These are phyloP conservation scores for Priceomyces fermenticarens DNA, from an alignment of 805 yeast species.

Conservation along the genomic window DNA sequence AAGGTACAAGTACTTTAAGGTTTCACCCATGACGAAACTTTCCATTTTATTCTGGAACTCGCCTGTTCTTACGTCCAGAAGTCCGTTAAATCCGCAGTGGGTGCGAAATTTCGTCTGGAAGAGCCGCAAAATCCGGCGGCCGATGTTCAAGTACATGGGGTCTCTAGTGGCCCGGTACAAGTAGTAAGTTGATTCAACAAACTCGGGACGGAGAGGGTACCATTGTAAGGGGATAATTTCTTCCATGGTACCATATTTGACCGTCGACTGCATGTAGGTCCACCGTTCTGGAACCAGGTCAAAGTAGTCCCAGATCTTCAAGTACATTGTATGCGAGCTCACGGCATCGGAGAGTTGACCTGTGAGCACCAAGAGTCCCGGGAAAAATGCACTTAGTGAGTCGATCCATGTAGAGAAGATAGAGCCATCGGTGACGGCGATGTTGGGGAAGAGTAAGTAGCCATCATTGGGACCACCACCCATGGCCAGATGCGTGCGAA, in stretches of 20 bases:
- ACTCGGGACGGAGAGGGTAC: constrained; percentile 93
- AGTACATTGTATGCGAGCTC: constrained; percentile 54
- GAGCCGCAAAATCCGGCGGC: constrained; percentile 59
- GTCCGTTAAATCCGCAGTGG: constrained; percentile 79
- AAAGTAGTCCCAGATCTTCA: constrained; percentile 76
- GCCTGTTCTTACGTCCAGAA: constrained; percentile 64
- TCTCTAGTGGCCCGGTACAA: constrained; percentile 81
- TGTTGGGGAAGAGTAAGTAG: constrained; percentile 50
- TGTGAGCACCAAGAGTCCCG: constrained; percentile 76
- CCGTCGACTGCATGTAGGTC: constrained; percentile 32
- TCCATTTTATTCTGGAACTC: constrained; percentile 80
- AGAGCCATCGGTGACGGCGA: constrained; percentile 52
- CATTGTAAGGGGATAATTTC: constrained; percentile 61
- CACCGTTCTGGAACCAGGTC: constrained; percentile 90
- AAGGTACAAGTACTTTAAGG: constrained; percentile 76
- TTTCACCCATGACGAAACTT: constrained; percentile 83
- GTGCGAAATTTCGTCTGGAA: constrained; percentile 51
- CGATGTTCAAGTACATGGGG: constrained; percentile 77
- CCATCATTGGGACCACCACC: constrained; percentile 22
- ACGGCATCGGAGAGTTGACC: constrained; percentile 73
- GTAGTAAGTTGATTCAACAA: constrained; percentile 83
- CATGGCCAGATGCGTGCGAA: constrained; percentile 42
- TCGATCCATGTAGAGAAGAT: constrained; percentile 71
- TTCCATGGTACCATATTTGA: constrained; percentile 5
- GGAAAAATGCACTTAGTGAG: constrained; percentile 81